Base-by-base conservation (phyloP, 495 filamentous ascomycete species). In the Hyphodiscus hymeniophilus region DNA sequence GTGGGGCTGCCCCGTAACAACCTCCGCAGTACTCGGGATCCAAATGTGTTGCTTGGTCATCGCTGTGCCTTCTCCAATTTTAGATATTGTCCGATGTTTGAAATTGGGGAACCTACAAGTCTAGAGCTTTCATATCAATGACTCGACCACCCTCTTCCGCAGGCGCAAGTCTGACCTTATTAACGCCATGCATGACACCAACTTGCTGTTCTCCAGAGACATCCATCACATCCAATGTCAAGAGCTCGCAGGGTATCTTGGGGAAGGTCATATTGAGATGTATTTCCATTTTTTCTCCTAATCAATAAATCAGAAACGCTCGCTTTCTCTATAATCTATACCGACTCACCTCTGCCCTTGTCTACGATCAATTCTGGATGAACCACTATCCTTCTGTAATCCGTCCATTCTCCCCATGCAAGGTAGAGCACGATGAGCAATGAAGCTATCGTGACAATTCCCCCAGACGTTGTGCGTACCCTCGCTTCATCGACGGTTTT, bases 401-500 rank as follows among this genome's bases (percentile, higher is more conserved):
- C 92, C 34, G 78, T 67, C 89, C 92, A 96, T 80, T 98, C 92
- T 61, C 89, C 87, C 84, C 88, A 91, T 13, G 89, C 78, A 45
- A 98, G 77, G 65, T 81, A 94, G 32, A 96, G 57, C 12, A 98
- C 85, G 47, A 95, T 74, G 20, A 97, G 67, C 56, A 98, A 65
- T 53, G 87, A 94, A 54, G 80, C 75, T 57, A 98, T 87, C 46
- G 92, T 98, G 60, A 98, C 87, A 50, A 97, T 80, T 56, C 92
- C 92, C 41, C 92, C 92, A 11, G 87, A 92, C 11, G 94, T 97
- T n/a, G 92, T 98, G 58, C 94, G 85, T 64, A 97, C 79, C 50
- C 94, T 79, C 52, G 92, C 92, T 82, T 98, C 92, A 61, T 97
- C 94, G 38, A 98, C 92, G 30, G 92, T 98, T 67, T 98, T 98